Base-by-base conservation (phyloP, 148 eudicot genomes). In the Simmondsia chinensis region DNA sequence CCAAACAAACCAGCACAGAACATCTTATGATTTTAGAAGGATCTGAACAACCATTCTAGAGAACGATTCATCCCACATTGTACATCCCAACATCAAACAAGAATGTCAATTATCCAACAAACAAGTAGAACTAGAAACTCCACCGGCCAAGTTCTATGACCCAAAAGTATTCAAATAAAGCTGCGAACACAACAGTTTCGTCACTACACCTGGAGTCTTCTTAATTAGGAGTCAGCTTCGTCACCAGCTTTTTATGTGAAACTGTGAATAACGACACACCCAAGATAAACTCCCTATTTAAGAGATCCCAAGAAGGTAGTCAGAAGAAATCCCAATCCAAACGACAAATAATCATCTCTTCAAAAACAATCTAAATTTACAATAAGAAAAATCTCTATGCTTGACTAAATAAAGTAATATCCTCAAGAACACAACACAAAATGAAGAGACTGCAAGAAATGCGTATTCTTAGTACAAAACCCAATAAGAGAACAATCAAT, bases 211-310 rank as follows among this genome's bases (percentile, higher is more conserved):
- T 60, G 74, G 57, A 63, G 60, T 68, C 74, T 71, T 65, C 73
- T 63, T 61, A 57, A 37, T 56, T 60, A 70, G 38, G 58, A 68
- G 53, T 60, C 77, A 50, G 73, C 82, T 63, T 67, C 82, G 57
- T 60, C 77, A 60, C 68, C 77, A 61, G 66, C 73, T 57, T n/a
- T 70, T 61, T 63, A 75, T 38, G 70, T 61, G 71, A 55, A 55
- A 67, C 51, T 50, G 68, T 51, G 77, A 64, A 71, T 52, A 60
- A 75, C 21, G 73, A 75, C 29, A 63, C 38, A 70, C 69, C 73
- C 77, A 71, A 75, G 65, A 72, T 67, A 71, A 53, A 75, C 46
- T 56, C 56, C 82, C 74, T 71, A 75, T 67, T 68, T 52, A 73
- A 63, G 71, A 65, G 70, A 73, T 64, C 58, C 59, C 65, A 75